These are phyloP conservation scores for Colletotrichum cordylinicola DNA, from an alignment of 2,329 filamentous ascomycete genomes.

Conservation along the genomic window DNA sequence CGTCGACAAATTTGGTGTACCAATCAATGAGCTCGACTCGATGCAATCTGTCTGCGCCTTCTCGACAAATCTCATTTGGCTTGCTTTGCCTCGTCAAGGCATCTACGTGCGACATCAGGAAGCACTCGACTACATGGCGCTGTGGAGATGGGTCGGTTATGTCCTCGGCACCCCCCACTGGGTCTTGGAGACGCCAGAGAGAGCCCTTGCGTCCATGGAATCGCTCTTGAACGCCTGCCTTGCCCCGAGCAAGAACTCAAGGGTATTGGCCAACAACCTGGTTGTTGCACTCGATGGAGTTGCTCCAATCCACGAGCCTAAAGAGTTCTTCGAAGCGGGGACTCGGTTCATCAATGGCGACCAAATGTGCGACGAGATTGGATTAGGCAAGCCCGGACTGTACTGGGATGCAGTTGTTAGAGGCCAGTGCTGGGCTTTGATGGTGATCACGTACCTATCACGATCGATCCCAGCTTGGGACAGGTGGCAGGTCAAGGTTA, in stretches of 20 bases:
- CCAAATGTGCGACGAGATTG: not conserved
- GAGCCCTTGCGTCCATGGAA: not conserved
- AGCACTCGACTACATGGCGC: conserved; percentile 5
- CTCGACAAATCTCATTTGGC: conserved; percentile 1
- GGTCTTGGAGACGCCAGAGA: not conserved
- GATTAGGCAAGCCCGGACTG: not conserved
- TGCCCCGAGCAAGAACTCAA: not conserved
- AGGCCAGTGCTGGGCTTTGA: not conserved
- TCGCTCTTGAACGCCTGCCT: not conserved
- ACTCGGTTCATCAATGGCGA: not conserved
- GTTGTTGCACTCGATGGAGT: not conserved
- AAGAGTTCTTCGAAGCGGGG: not conserved
- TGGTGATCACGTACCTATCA: not conserved
- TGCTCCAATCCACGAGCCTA: not conserved
- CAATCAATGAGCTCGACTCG: conserved; percentile 36
- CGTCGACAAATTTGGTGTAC: conserved; percentile 62
- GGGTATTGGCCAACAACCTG: not conserved
- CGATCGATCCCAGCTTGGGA: not conserved
- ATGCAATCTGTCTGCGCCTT: not conserved
- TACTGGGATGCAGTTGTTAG: not conserved
- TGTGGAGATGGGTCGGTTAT: conserved; percentile 5
- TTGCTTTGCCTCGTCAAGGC: conserved; percentile 1
- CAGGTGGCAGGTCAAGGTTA: not conserved
- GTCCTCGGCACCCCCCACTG: not conserved
- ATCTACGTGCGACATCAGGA: conserved; percentile 11